Percentiles rank a stretch among this genome's conserved stretches.
phyloP scores from a whole-genome alignment of 1,139 yeast species.

The Yamadazyma triangularis region DNA sequence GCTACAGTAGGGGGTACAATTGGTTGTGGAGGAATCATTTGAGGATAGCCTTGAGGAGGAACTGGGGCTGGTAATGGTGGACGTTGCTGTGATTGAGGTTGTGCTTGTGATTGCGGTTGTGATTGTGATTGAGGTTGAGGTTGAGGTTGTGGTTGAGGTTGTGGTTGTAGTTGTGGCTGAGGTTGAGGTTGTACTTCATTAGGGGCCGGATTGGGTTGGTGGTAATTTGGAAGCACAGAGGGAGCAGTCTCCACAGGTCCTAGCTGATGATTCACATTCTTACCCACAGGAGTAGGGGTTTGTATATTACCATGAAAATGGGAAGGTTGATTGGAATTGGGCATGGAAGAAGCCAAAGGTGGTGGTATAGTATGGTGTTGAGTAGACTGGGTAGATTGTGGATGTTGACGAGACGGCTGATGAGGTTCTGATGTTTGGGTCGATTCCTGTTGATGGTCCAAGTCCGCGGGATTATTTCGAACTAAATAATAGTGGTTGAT shows the following conservation, averaged over 20 bases:
- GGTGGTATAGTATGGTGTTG: too few relatives aligned
- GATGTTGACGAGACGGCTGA: not conserved
- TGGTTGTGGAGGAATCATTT: too few relatives aligned
- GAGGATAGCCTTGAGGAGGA: too few relatives aligned
- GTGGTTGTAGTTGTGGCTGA: not conserved
- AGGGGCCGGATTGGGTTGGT: too few relatives aligned
- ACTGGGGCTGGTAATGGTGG: slow-evolving; percentile 2
- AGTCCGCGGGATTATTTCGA: not conserved
- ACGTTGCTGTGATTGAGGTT: not conserved
- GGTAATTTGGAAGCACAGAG: not conserved
- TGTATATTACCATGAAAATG: too few relatives aligned
- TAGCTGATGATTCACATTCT: too few relatives aligned
- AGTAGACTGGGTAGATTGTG: too few relatives aligned
- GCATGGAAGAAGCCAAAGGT: too few relatives aligned
- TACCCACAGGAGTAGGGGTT: too few relatives aligned
- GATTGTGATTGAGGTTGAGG: not conserved
- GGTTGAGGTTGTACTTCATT: slow-evolving; percentile 1
- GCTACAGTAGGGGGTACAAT: slow-evolving; percentile 3
- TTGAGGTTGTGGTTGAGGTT: not conserved
- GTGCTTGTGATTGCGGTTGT: slow-evolving; percentile 1
- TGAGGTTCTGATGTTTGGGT: not conserved
- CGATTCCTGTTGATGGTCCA: not conserved
- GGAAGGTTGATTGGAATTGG: not conserved
- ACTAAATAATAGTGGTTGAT: not conserved
- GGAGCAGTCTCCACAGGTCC: too few relatives aligned